Evolutionary conservation across 164 flowering plant species (phyloP), one percentile per base, ranked within the genome.

Genomic region (Chimonanthus salicifolius): DNA sequence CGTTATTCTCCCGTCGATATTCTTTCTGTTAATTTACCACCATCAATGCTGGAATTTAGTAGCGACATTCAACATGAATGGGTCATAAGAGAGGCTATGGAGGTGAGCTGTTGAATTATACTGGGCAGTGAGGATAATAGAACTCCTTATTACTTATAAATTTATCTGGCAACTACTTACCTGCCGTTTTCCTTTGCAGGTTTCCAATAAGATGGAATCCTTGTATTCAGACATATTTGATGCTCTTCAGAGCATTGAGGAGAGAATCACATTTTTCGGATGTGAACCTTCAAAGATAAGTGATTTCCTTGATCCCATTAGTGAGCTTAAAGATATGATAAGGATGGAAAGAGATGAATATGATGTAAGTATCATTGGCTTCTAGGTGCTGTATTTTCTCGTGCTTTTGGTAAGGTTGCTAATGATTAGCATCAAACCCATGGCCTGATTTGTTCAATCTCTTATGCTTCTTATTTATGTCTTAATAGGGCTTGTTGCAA

Each of bases 1-100:
- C 91, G 88, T 7, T 94, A 94, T 80, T 88, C 92, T 68, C 94
- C 97, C 13, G 90, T 94, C 75, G 88, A 94, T 74, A 90, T 94
- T 77, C 89, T 87, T 62, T 84, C 92, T 47, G 92, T 94, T 60
- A 76, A 70, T 76, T 80, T 94, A 74, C 98, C 98, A 43, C 95
- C 97, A 72, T 80, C 90, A 8, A 60, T 80, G 72, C 88, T 94
- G 72, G 90, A 89, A 63, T 94, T 91, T 71, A 72, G 72, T 80
- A 80, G 75, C 72, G 80, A 71, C 58, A 69, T 74, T 82, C 94
- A 84, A 68, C 85, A 84, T 66, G 82, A 81, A 54, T 89, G 92
- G 97, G 69, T 87, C 9, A 80, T 73, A 72, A 85, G 79, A 74
- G 95, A 92, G 82, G 86, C 90, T 54, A 75, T 73, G 18, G 95